Conservation (phyloP, 1,284 basidiomycete species). For the Marasmius sp. region DNA sequence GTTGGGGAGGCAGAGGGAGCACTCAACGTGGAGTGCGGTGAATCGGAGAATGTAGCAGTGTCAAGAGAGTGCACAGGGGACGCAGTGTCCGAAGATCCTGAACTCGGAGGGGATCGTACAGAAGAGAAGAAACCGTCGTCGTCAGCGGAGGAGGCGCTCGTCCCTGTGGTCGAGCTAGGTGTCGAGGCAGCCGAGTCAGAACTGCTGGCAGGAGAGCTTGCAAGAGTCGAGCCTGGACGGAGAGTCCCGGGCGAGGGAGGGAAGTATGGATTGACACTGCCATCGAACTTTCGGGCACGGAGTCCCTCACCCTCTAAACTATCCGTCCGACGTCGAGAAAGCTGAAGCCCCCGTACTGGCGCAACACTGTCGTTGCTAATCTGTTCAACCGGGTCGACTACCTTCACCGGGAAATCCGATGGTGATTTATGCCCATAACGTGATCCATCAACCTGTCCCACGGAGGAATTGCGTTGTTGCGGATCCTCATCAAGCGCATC, state of each 20-base stretch:
- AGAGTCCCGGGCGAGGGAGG: constrained; percentile 24
- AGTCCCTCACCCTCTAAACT: constrained; percentile 11
- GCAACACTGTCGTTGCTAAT: neutral
- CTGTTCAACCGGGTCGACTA: constrained; percentile 2
- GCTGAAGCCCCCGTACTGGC: constrained; percentile 3
- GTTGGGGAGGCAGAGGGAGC: no score
- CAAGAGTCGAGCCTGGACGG: neutral
- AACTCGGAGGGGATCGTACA: neutral
- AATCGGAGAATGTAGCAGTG: constrained; percentile 22
- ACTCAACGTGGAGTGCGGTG: neutral
- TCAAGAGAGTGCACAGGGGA: constrained; percentile 14
- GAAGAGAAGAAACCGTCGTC: constrained; percentile 7
- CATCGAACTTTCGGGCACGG: constrained; percentile 14
- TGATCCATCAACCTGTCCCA: neutral
- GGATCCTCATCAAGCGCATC: constrained; percentile 20
- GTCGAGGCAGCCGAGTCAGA: constrained; percentile 22
- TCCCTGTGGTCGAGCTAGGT: constrained; percentile 11
- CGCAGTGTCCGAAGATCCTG: neutral
- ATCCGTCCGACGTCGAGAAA: neutral
- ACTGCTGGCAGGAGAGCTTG: constrained; percentile 16
- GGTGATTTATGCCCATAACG: neutral
- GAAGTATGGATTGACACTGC: constrained; percentile 41
- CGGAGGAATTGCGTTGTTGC: constrained; percentile 4
- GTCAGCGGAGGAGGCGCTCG: constrained; percentile 3
- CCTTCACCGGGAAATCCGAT: neutral